Evolutionary conservation across 345 rosid genomes (phyloP), one percentile per base, ranked within the genome.

Genomic region (Triadica sebifera): DNA sequence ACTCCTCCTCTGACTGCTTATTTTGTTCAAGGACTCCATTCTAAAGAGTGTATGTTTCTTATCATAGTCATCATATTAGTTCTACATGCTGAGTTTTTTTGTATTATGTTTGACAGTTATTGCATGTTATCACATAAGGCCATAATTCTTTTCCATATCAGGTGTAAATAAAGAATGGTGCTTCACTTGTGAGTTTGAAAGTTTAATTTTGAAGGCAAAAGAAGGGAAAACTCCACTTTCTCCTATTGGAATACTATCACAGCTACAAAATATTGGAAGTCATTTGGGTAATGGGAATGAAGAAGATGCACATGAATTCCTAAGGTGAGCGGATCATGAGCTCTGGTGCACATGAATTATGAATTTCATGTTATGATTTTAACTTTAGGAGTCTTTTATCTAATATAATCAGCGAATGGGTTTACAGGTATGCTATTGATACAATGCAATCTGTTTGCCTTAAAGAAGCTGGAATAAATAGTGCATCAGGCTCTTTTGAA

Each of bases 241-340:
- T 59, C 96, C 98, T 65, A 75, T 62, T 76, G 85, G 86, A 71
- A 87, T 96, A 59, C 72, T 95, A 50, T 90, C 97, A 64, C 92
- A 84, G 66, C 80, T 96, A 56, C 92, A 83, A 71, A 85, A 76
- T 75, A 84, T 86, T 55, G 94, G 93, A 85, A 88, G 89, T 75
- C 88, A 78, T 77, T 93, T 93, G 81, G 90, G 91, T 59, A 85
- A 85, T 75, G 99, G 99, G 43, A 89, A 87, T 73, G 91, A 96
- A 81, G 99, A 96, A 85, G 99, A 96, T 78, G 99, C 99, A 41
- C 99, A 96, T 86, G 98, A 96, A 83, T 96, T 93, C 80, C 84
- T 96, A 72, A 90, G 99, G 99, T 93, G 74, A 77, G 67, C 41
- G 52, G 53, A 70, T 52, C 65, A 20, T 20, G 3, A 49, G 45